phyloP scores from a whole-genome alignment of 768 basidiomycete genomes.

The Phlebiopsis gigantea region DNA sequence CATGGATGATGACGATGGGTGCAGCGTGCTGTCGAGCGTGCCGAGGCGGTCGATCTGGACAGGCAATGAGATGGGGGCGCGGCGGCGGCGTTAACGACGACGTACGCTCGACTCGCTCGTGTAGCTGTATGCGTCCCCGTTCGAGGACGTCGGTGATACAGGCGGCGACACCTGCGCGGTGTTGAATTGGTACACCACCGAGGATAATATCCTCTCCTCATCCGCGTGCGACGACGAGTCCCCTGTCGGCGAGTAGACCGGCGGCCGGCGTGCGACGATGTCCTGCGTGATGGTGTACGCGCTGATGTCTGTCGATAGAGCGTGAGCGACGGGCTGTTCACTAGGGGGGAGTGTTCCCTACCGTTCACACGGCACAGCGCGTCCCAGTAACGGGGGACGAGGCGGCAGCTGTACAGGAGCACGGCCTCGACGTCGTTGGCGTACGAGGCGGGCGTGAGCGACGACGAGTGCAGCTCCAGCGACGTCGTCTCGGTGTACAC shows the following conservation, averaged over 20 bases:
- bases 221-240: not conserved
- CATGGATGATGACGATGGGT: not conserved
- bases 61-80: not conserved
- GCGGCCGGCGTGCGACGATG: slow-evolving; percentile 15
- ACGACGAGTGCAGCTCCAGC: slow-evolving; percentile 19
- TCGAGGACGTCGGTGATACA: slow-evolving; percentile 19
- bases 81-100: not conserved
- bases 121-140: slow-evolving; percentile 17
- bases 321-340: not conserved
- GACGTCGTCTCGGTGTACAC: slow-evolving; percentile 48
- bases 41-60: slow-evolving; percentile 17
- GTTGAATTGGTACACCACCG: slow-evolving; percentile 23
- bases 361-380: slow-evolving; percentile 16
- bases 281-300: slow-evolving; percentile 21
- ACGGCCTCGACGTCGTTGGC: slow-evolving; percentile 20
- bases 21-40: slow-evolving; percentile 18
- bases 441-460: slow-evolving; percentile 17
- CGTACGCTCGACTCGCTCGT: slow-evolving; percentile 21
- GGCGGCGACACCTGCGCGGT: slow-evolving; percentile 17
- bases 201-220: slow-evolving; percentile 17
- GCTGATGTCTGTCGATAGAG: slow-evolving; percentile 16
- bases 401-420: slow-evolving; percentile 21
- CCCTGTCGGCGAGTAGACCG: not conserved
- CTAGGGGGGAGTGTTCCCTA: slow-evolving; percentile 6
- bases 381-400: slow-evolving; percentile 22